Evolutionary conservation across 768 basidiomycete species (phyloP).

Genomic region (Ramaria sp.): DNA sequence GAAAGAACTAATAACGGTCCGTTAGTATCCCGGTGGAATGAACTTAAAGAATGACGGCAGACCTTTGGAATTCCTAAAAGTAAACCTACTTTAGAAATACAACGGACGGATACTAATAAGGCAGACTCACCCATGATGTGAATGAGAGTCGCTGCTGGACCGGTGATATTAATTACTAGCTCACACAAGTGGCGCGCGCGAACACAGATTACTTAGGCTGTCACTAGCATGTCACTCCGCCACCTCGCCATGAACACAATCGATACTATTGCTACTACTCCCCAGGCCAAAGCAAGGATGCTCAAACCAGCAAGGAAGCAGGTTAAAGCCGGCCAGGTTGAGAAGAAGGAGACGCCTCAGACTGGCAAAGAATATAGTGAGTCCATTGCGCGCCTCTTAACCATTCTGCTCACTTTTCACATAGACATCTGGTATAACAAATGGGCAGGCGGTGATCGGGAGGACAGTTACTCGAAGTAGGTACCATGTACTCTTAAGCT

Average conservation of each 20-base stretch:
- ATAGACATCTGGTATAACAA: conserved; percentile 98
- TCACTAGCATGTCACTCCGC: background rate
- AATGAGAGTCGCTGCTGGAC: background rate
- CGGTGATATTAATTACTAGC: background rate
- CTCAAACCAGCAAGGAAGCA: conserved; percentile 90
- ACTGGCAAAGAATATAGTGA: conserved; percentile 94
- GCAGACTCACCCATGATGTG: conserved; percentile 4
- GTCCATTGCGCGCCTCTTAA: conserved; percentile 20
- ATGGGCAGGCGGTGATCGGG: conserved; percentile 99
- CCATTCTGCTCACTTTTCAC: conserved; percentile 7
- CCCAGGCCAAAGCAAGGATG: conserved; percentile 36
- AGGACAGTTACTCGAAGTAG: conserved; percentile 92
- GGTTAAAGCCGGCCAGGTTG: conserved; percentile 82
- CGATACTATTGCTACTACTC: background rate
- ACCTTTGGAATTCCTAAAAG: conserved; percentile 40
- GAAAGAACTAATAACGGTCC: conserved; percentile 63
- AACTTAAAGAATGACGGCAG: conserved; percentile 7
- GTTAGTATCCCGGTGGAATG: background rate
- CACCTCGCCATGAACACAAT: conserved; percentile 3
- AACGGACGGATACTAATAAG: background rate
- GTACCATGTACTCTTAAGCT: conserved; percentile 18
- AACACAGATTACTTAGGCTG: background rate
- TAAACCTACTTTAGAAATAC: background rate
- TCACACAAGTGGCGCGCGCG: background rate
- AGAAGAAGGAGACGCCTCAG: conserved; percentile 79